phyloP scores from a whole-genome alignment of 345 rosid species.

The Zanthoxylum bungeanum region DNA sequence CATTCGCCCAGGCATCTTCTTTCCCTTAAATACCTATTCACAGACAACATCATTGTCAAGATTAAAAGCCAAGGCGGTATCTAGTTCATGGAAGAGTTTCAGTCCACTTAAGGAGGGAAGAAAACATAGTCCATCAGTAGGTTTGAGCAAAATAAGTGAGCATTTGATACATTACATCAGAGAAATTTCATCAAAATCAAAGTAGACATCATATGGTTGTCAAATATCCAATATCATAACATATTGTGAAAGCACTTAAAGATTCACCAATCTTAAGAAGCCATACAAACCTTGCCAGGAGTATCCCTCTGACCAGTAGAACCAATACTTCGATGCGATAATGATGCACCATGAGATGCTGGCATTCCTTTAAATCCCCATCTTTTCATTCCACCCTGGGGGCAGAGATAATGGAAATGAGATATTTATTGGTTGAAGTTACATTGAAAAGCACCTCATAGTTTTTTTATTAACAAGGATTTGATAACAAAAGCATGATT shows the following conservation, averaged over 20 bases:
- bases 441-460: not conserved
- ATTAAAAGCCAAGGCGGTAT: slow-evolving; percentile 4
- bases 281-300: slow-evolving; percentile 72
- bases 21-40: slow-evolving; percentile 82
- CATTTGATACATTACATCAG: no score
- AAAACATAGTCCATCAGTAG: not conserved
- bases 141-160: no score
- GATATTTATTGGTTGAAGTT: not conserved
- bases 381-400: slow-evolving; percentile 91
- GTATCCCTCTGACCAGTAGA: slow-evolving; percentile 98
- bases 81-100: not conserved
- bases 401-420: slow-evolving; percentile 10
- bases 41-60: slow-evolving; percentile 7
- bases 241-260: not conserved
- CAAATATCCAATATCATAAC: not conserved
- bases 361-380: slow-evolving; percentile 53
- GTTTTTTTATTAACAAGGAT: not conserved
- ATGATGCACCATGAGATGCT: slow-evolving; percentile 81
- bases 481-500: slow-evolving; percentile 6
- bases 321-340: slow-evolving; percentile 71
- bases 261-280: slow-evolving; percentile 8
- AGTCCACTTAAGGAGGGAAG: not conserved
- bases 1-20: slow-evolving; percentile 98
- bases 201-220: not conserved
- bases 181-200: not conserved